Conservation (phyloP, 2,329 filamentous ascomycete genomes). For the Sporothrix euskadiensis region DNA sequence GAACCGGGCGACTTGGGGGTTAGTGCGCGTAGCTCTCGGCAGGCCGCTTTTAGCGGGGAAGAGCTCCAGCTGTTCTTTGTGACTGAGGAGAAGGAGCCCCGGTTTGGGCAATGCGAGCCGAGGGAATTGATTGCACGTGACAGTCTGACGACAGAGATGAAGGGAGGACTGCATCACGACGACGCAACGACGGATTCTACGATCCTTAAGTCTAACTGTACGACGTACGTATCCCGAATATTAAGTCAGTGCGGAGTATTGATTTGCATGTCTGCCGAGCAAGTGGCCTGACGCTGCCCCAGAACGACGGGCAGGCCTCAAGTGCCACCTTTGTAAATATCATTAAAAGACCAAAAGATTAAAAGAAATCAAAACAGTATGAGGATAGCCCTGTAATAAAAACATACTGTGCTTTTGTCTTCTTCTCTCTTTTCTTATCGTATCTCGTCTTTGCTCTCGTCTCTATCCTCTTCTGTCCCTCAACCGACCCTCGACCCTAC, state of each 20-base stretch:
- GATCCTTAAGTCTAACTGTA: neutral
- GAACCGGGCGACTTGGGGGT: neutral
- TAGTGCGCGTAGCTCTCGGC: neutral
- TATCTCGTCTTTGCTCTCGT: neutral
- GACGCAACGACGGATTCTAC: neutral
- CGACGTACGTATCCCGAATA: neutral
- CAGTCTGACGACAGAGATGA: neutral
- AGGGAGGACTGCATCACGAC: neutral
- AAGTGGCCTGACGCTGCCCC: too few species aligned
- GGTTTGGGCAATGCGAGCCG: slow-evolving; percentile 8
- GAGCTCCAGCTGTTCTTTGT: neutral
- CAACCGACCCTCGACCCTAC: slow-evolving; percentile 12
- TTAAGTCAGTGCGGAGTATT: too few species aligned
- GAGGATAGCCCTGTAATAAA: too few species aligned
- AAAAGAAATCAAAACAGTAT: too few species aligned
- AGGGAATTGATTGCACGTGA: slow-evolving; percentile 8
- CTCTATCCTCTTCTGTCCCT: neutral
- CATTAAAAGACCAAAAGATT: too few species aligned
- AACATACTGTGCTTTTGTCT: neutral
- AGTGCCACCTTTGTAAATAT: neutral
- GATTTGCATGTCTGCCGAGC: too few species aligned
- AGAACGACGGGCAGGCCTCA: too few species aligned
- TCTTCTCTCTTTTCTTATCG: neutral
- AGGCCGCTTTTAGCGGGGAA: neutral
- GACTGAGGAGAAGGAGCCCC: neutral